Evolutionary conservation across 768 basidiomycete species (phyloP), one percentile per base, ranked within the genome.

Genomic region (Termitomyces eurrhizus): DNA sequence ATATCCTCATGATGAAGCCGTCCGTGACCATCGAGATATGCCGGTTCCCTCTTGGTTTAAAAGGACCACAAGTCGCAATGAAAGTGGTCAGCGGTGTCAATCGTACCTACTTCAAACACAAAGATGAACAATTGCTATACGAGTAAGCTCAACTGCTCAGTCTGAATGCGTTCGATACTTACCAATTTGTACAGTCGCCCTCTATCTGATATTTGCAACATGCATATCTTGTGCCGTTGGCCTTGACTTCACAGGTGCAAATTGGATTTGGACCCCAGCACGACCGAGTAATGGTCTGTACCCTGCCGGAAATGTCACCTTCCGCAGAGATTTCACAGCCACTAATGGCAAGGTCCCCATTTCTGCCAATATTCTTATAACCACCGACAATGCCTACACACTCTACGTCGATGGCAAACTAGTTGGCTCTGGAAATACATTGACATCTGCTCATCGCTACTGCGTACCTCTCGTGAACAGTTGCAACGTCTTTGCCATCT

Each of bases 221-320:
- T 62, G 59, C 50, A 51, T 57, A 1, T 62, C 58, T 9, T 51
- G 56, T 36, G 64, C 39, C 42, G 53, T 36, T 16, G 62, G 61
- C 21, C 62, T 58, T 7, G 53, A 62, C 32, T 65, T 65, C 24
- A 55, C 59, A 21, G 60, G 61, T 14, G 58, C 61, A 44, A 66
- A 69, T 18, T 75, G 73, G 73, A 74, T 76, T 53, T 76, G 74
- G 75, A 71, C 64, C 2, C 59, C 61, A 54, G 70, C 66, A 13
- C 49, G 50, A 21, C 62, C 61, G 12, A 48, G 65, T 0, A 64
- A 62, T 12, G 63, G 61, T 7, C 62, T 60, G 2, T 61, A 65
- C 39, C 71, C 72, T 8, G 50, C 66, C 0, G 72, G 71, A 4
- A 63, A 68, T 32, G 65, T 64, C 39, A 67, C 74, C 2, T 72